Conservation (phyloP, 352 stramenopile genomes). For the Phytophthora fragariae region DNA sequence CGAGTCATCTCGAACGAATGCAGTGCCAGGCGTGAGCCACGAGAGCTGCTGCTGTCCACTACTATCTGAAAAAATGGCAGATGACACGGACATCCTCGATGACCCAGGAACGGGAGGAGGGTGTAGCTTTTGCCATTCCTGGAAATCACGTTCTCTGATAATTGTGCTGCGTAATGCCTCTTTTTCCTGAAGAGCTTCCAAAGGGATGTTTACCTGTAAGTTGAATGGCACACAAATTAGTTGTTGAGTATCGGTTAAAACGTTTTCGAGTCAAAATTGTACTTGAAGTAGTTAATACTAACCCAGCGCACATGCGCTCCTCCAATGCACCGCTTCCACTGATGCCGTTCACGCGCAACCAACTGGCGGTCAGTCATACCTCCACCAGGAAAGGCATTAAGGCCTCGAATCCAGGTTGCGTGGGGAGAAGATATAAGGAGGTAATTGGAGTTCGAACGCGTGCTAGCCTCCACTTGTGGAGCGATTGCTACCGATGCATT, state of each 20-base stretch:
- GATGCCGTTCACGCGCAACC: slow-evolving; percentile 61
- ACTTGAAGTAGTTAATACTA: slow-evolving; percentile 16
- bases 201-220: slow-evolving; percentile 44
- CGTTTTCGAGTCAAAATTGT: not conserved
- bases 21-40: slow-evolving; percentile 36
- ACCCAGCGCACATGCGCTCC: slow-evolving; percentile 52
- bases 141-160: slow-evolving; percentile 42
- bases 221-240: not conserved
- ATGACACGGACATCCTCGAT: slow-evolving; percentile 38
- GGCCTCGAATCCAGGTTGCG: slow-evolving; percentile 11
- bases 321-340: slow-evolving; percentile 75
- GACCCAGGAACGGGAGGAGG: slow-evolving; percentile 8
- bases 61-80: slow-evolving; percentile 35
- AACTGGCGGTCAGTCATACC: slow-evolving; percentile 61
- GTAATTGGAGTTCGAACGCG: slow-evolving; percentile 39
- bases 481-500: slow-evolving; percentile 19
- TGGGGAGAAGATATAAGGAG: slow-evolving; percentile 43
- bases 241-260: not conserved
- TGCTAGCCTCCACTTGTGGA: slow-evolving; percentile 23
- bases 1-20: slow-evolving; percentile 48
- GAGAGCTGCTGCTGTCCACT: slow-evolving; percentile 38
- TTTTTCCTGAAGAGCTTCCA: slow-evolving; percentile 36
- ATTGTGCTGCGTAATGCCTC: slow-evolving; percentile 42
- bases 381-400: slow-evolving; percentile 23
- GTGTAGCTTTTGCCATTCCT: slow-evolving; percentile 35